Base-by-base conservation (phyloP, 2,329 filamentous ascomycete genomes). In the Dryadomyces quercivorus region DNA sequence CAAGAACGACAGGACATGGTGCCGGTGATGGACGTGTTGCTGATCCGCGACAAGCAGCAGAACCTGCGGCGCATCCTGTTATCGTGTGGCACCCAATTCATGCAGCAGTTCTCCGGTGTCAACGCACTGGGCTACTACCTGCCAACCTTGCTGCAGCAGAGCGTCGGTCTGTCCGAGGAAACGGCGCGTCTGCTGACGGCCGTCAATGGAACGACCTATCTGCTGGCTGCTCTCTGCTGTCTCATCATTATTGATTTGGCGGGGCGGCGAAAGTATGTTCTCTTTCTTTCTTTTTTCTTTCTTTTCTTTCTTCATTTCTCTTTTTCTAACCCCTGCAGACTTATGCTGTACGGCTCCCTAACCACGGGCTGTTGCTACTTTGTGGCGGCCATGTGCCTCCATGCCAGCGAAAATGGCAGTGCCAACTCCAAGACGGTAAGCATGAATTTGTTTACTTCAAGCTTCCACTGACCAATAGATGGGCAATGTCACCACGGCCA, bases 121-220 rank as follows among this genome's bases (percentile, higher is more conserved):
- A 71, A 72, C 46, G 67, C 67, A 10, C 56, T 70, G 58, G 70
- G 70, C 3, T 72, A 72, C 57, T 73, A 73, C 55, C 65, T 82
- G 0, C 78, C 79, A 0, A 80, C 76, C 0, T 70, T 84, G 0
- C 63, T 83, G 2, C 77, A 78, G 53, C 63, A 76, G 48, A 77
- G 71, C 7, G 77, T 84, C 8, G 78, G 78, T 0, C 70, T 81
- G 26, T 65, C 65, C 34, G 70, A 80, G 55, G 69, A 69, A 44
- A 71, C 75, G 61, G 73, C 76, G 2, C 70, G 79, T 5, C 65
- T 84, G 0, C 68, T 84, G 18, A 74, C 79, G 1, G 80, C 76
- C 2, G 74, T 76, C 55, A 83, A 61, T 52, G 66, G 65, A 45
- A 72, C 69, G 1, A 58, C 71, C 5, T 72, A 73, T 50, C 61